Evolutionary conservation across 2,329 filamentous ascomycete species (phyloP).

Genomic region (Ilyonectria sp.): DNA sequence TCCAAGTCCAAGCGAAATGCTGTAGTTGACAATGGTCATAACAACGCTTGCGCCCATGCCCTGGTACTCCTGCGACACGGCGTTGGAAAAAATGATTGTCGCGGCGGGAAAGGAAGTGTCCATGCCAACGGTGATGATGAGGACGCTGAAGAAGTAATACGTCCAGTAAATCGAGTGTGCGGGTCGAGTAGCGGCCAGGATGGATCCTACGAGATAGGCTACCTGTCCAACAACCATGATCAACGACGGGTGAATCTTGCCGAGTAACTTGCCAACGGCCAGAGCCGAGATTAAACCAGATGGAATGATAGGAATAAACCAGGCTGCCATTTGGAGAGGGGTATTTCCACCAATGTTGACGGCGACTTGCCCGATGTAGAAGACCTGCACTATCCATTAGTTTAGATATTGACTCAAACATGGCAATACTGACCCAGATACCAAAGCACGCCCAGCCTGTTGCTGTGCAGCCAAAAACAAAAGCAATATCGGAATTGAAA

Average conservation of each 20-base stretch:
- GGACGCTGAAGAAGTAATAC: conserved; percentile 63
- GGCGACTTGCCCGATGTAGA: conserved; percentile 19
- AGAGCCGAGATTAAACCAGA: conserved; percentile 59
- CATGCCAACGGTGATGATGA: conserved; percentile 29
- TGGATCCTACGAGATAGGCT: conserved; percentile 56
- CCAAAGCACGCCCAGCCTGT: conserved; percentile 32
- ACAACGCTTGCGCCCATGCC: conserved; percentile 29
- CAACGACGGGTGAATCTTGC: conserved; percentile 42
- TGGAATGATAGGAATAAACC: conserved; percentile 53
- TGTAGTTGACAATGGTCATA: conserved; percentile 29
- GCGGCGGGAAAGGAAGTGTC: conserved; percentile 26
- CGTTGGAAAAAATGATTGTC: conserved; percentile 28
- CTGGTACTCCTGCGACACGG: conserved; percentile 20
- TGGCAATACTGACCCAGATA: conserved; percentile 12
- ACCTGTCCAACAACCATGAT: conserved; percentile 59
- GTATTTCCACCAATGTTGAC: conserved; percentile 58
- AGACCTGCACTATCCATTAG: background rate
- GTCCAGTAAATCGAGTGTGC: conserved; percentile 72
- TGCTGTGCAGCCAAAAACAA: conserved; percentile 28
- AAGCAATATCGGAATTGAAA: conserved; percentile 28
- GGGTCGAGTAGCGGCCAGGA: conserved; percentile 60
- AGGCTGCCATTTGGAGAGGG: conserved; percentile 58
- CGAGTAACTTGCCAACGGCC: conserved; percentile 54
- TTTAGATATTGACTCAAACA: too few species aligned
- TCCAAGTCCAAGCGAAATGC: conserved; percentile 26